A percentile compares a stretch with the other conserved stretches of the same genome.
Evolutionary conservation across 1,284 basidiomycete genomes (phyloP).

Genomic region (Uromyces viciae-fabae): DNA sequence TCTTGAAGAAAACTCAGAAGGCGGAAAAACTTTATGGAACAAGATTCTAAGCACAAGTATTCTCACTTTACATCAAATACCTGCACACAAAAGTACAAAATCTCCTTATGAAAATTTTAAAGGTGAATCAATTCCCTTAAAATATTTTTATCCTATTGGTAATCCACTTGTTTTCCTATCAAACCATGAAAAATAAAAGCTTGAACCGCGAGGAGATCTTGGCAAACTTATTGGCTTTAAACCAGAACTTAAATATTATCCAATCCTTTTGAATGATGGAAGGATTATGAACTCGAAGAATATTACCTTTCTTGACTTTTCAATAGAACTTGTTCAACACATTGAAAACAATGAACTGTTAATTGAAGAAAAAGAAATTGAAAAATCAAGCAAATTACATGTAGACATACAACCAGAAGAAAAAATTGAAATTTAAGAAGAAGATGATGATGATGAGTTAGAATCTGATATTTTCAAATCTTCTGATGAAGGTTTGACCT

Average conservation of each 20-base stretch:
- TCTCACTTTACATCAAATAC: slow-evolving; percentile 9
- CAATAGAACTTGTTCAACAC: rapidly evolving
- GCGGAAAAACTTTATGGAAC: neutral
- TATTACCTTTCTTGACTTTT: neutral
- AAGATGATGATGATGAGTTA: neutral
- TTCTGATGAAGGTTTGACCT: neutral
- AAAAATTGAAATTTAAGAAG: neutral
- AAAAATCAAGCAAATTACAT: no score
- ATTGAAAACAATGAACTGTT: neutral
- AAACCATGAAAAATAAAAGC: neutral
- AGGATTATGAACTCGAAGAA: neutral
- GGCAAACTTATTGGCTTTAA: neutral
- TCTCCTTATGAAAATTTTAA: slow-evolving; percentile 16
- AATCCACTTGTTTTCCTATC: neutral
- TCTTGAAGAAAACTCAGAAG: no score
- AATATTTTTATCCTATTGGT: neutral
- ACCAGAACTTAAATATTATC: neutral
- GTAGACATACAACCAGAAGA: neutral
- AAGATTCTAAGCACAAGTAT: neutral
- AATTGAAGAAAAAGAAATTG: no score
- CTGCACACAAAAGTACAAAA: neutral
- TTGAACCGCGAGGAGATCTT: neutral
- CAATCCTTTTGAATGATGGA: neutral
- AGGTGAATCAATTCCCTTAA: neutral
- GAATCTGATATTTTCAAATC: neutral